phyloP scores from a whole-genome alignment of 805 yeast species.

The Spencermartinsiella europaea region DNA sequence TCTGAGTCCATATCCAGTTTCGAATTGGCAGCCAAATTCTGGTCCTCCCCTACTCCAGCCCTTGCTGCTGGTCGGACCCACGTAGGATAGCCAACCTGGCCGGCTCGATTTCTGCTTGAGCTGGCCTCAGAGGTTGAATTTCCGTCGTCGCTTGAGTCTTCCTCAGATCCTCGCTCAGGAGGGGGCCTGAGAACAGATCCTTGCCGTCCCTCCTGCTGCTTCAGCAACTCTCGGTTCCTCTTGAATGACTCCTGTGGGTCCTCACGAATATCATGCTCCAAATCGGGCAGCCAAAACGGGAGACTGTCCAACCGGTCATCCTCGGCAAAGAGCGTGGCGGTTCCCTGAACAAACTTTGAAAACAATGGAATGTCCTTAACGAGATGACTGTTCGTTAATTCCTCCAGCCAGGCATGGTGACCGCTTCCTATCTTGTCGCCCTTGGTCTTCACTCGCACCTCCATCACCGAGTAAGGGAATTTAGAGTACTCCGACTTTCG shows the following conservation, averaged over 20 bases:
- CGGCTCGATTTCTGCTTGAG: background rate
- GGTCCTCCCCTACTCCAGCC: conserved; percentile 7
- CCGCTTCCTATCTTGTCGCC: conserved; percentile 18
- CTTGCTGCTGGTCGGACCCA: conserved; percentile 3
- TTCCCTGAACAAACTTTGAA: conserved; percentile 89
- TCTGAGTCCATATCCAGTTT: conserved; percentile 48
- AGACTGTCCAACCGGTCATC: conserved; percentile 84
- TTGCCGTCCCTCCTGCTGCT: conserved; percentile 17
- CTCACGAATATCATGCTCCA: conserved; percentile 68
- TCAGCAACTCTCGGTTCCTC: conserved; percentile 52
- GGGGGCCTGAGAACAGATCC: conserved; percentile 5
- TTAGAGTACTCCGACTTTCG: conserved; percentile 81
- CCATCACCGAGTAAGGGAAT: conserved; percentile 77
- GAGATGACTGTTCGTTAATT: conserved; percentile 72
- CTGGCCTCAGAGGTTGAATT: conserved; percentile 19
- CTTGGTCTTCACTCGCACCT: conserved; percentile 60
- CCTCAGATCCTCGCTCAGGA: conserved; percentile 11
- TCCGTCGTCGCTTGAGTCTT: conserved; percentile 48
- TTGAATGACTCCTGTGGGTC: conserved; percentile 77
- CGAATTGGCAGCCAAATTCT: conserved; percentile 4
- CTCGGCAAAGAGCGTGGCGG: conserved; percentile 80
- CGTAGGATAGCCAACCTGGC: conserved; percentile 10
- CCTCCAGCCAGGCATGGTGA: conserved; percentile 65
- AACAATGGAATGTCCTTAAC: conserved; percentile 93
- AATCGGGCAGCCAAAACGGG: conserved; percentile 93